A percentile compares a stretch with the other conserved stretches of the same genome.
phyloP scores from a whole-genome alignment of 306 rosid species.

The Echinosophora koreensis region DNA sequence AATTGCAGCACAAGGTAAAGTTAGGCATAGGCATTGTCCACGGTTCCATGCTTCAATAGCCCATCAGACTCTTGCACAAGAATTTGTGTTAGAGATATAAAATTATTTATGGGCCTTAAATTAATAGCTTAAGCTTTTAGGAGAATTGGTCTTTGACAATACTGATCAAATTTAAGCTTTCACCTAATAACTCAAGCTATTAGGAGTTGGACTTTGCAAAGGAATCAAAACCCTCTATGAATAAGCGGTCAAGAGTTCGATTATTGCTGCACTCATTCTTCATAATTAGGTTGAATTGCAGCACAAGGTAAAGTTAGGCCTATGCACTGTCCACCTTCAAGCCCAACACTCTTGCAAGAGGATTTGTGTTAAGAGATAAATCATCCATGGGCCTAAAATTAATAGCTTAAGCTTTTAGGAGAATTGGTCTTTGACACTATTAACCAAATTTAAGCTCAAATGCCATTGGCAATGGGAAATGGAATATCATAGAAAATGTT shows the following conservation, averaged over 20 bases:
- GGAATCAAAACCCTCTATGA: background rate
- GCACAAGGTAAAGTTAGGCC: background rate
- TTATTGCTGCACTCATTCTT: background rate
- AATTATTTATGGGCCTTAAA: background rate
- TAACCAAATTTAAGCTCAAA: constrained; percentile 9
- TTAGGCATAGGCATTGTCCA: background rate
- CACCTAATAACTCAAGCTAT: background rate
- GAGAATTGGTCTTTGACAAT: background rate
- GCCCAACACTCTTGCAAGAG: background rate
- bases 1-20: background rate
- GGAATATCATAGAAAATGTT: background rate
- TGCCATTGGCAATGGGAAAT: background rate
- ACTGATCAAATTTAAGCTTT: background rate
- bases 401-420: background rate
- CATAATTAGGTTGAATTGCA: background rate
- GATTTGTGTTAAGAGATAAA: background rate
- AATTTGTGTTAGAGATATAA: background rate
- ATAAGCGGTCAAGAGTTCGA: background rate
- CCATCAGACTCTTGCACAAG: background rate
- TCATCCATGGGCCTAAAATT: background rate
- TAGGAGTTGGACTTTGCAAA: constrained; percentile 23
- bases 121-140: background rate
- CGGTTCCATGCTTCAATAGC: background rate
- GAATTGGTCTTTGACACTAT: background rate
- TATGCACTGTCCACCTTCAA: background rate